phyloP scores from a whole-genome alignment of 179 eudicot genomes.

The Patellifolia procumbens region DNA sequence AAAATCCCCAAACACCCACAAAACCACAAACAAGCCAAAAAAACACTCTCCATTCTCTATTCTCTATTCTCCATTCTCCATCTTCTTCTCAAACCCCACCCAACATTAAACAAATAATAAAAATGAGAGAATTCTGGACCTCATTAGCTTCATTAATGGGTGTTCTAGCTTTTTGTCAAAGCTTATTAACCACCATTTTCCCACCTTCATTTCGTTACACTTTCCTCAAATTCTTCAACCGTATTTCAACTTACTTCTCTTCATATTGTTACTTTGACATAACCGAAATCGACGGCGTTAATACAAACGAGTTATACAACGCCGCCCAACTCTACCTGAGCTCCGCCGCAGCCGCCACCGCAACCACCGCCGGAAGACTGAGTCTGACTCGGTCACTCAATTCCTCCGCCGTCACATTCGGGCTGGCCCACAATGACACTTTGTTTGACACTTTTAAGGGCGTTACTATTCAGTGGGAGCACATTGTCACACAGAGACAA shows the following conservation, averaged over 20 bases:
- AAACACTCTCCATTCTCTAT: not conserved
- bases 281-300: slow-evolving; percentile 94
- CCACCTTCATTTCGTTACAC: slow-evolving; percentile 83
- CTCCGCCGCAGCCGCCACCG: slow-evolving; percentile 48
- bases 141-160: slow-evolving; percentile 90
- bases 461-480: slow-evolving; percentile 71
- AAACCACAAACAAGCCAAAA: not conserved
- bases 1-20: not conserved
- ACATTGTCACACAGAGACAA: slow-evolving; percentile 62
- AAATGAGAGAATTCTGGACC: slow-evolving; percentile 84
- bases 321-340: slow-evolving; percentile 85
- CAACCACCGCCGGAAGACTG: slow-evolving; percentile 44
- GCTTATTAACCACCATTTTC: slow-evolving; percentile 58
- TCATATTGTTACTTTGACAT: slow-evolving; percentile 82
- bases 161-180: slow-evolving; percentile 75
- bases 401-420: slow-evolving; percentile 69
- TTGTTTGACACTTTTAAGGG: slow-evolving; percentile 53
- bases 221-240: slow-evolving; percentile 43
- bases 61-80: not conserved
- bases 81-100: not conserved
- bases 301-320: slow-evolving; percentile 93
- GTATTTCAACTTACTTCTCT: slow-evolving; percentile 63
- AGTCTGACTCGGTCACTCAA: slow-evolving; percentile 68
- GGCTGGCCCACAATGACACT: slow-evolving; percentile 78
- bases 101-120: not conserved